Evolutionary conservation across 768 basidiomycete genomes (phyloP).

Genomic region (Auricularia auricula-judae): DNA sequence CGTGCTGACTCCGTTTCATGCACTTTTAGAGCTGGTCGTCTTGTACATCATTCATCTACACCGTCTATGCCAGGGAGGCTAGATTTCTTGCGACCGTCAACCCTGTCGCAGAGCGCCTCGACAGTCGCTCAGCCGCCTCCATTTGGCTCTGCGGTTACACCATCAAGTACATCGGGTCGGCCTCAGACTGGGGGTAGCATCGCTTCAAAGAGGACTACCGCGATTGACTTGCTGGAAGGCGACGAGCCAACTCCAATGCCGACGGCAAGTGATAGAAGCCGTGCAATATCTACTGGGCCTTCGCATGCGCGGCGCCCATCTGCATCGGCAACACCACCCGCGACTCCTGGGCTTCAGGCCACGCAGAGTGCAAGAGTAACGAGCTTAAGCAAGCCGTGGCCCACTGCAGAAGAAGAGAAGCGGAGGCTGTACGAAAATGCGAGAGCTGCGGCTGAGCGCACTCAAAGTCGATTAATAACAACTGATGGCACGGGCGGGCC

Average conservation of each 20-base stretch:
- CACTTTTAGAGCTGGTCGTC: not conserved
- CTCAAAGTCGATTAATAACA: not conserved
- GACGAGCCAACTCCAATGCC: constrained; percentile 1
- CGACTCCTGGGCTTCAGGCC: not conserved
- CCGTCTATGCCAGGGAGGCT: not conserved
- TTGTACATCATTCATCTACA: not conserved
- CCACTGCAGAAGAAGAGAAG: constrained; percentile 70
- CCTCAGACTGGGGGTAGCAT: not conserved
- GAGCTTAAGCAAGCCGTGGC: constrained; percentile 31
- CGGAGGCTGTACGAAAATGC: constrained; percentile 56
- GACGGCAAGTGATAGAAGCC: not conserved
- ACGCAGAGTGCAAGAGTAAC: not conserved
- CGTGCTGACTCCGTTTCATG: not conserved
- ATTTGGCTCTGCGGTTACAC: not conserved
- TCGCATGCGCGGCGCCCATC: not conserved
- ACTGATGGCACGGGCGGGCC: constrained; percentile 4
- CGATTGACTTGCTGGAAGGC: constrained; percentile 9
- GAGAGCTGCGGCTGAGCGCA: constrained; percentile 49
- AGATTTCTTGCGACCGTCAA: not conserved
- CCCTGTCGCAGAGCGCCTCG: not conserved
- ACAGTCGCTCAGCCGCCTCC: not conserved
- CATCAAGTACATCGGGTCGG: not conserved
- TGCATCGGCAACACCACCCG: not conserved
- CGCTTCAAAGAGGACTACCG: not conserved
- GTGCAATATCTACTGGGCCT: not conserved